Base-by-base conservation (phyloP, 495 filamentous ascomycete genomes). In the Pseudomonodictys pantanalensis region DNA sequence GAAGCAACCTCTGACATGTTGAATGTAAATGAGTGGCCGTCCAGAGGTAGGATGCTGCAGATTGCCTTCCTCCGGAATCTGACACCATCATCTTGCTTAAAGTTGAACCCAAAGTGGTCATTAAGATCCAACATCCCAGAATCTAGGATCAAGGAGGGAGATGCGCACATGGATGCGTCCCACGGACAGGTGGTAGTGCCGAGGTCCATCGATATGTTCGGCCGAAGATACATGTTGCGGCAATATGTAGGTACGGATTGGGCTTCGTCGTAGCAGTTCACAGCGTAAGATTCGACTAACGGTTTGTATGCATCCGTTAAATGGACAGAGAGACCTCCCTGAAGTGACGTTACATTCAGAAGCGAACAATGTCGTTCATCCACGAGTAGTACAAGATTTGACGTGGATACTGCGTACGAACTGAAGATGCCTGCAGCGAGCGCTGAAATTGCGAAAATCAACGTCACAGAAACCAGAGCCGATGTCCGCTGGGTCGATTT, bases 341-440 rank as follows among this genome's bases (percentile, higher is more conserved):
- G 3, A 3, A 50, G 11, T 3, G 6, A 3, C 2, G 24, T 30
- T 15, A 30, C 2, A 26, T 53, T 53, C 6, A 53, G 3, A 2
- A 1, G 12, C 18, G 20, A 18, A 18, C 52, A 56, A 26, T 28
- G 23, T 8, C 38, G 38, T 20, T 39, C 46, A 4, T 29, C 6
- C 6, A 56, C 52, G 4, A 56, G n/a, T 7, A 56, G 20, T 29
- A 25, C 38, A 2, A 56, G 3, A 28, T 56, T 45, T 2, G 35
- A 5, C 7, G 3, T 28, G 6, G 7, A 11, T 1, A 56, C 52
- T 9, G 30, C 12, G 11, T 35, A 46, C 3, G 35, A 44, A 2
- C 38, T 26, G 26, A 44, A 44, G 22, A 46, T 56, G 20, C 52
- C 41, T 11, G 20, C 52, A 15, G 24, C 52, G 10, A 56, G 3